Evolutionary conservation across 78 protist genomes (phyloP).

Genomic region (Thecamonas trahens): DNA sequence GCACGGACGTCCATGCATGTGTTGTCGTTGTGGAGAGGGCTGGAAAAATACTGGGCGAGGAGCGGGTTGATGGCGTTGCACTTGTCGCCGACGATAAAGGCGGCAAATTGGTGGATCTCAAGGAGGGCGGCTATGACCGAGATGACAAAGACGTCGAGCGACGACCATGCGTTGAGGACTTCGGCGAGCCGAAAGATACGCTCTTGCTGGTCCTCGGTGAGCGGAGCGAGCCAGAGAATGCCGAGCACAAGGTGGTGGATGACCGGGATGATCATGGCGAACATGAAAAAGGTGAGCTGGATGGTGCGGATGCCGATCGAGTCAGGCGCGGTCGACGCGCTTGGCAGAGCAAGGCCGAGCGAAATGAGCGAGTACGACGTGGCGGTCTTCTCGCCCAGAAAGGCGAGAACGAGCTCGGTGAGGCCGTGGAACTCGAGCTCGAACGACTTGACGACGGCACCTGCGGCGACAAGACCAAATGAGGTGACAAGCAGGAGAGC

Average conservation of each 20-base stretch:
- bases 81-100: slow-evolving; percentile 28
- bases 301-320: not conserved
- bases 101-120: slow-evolving; percentile 34
- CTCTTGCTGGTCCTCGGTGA: slow-evolving; percentile 8
- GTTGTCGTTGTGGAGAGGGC: not conserved
- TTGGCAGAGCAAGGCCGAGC: slow-evolving; percentile 14
- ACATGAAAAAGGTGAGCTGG: slow-evolving; percentile 9
- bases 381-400: not conserved
- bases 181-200: slow-evolving; percentile 3
- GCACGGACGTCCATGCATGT: slow-evolving; percentile 37
- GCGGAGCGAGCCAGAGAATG: slow-evolving; percentile 35
- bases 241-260: slow-evolving; percentile 2
- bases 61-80: slow-evolving; percentile 41
- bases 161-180: slow-evolving; percentile 40
- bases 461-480: not conserved
- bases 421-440: slow-evolving; percentile 28
- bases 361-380: slow-evolving; percentile 4
- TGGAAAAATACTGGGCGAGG: not conserved
- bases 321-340: not conserved
- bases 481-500: not conserved
- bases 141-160: slow-evolving; percentile 45
- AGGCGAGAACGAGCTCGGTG: not conserved
- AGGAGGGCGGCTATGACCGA: slow-evolving; percentile 34
- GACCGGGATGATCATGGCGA: slow-evolving; percentile 25
- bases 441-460: slow-evolving; percentile 5